Evolutionary conservation across 2,329 filamentous ascomycete species (phyloP).

Genomic region (Elsinoe fawcettii): DNA sequence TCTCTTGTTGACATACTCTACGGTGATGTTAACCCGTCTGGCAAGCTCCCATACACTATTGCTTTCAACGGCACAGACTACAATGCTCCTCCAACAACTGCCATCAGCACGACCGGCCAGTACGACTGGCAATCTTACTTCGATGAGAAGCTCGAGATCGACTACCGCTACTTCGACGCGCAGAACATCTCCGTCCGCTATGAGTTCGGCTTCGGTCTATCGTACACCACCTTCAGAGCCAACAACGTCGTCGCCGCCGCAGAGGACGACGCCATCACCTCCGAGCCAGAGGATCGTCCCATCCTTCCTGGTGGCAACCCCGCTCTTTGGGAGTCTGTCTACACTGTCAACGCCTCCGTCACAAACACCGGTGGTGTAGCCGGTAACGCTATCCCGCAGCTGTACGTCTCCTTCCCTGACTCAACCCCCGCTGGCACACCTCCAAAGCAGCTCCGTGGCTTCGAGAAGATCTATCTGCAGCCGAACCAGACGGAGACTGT

Average conservation of each 20-base stretch:
- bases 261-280: not conserved
- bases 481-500: constrained; percentile 24
- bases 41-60: constrained; percentile 65
- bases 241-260: not conserved
- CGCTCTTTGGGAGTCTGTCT: constrained; percentile 48
- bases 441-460: constrained; percentile 35
- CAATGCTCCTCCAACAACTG: constrained; percentile 52
- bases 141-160: constrained; percentile 65
- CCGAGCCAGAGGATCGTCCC: constrained; percentile 30
- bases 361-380: constrained; percentile 44
- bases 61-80: constrained; percentile 59
- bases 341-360: constrained; percentile 40
- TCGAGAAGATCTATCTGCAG: constrained; percentile 34
- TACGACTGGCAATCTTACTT: constrained; percentile 65
- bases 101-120: constrained; percentile 65
- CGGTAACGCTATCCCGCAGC: constrained; percentile 47
- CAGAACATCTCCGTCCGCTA: constrained; percentile 25
- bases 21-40: constrained; percentile 38
- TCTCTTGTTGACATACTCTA: constrained; percentile 41
- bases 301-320: constrained; percentile 44
- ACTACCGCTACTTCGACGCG: constrained; percentile 63
- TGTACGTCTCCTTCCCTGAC: constrained; percentile 46
- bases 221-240: constrained; percentile 31
- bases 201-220: constrained; percentile 33
- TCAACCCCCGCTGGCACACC: constrained; percentile 35